Evolutionary conservation across 2,329 filamentous ascomycete genomes (phyloP).

Genomic region (Alternaria dauci): DNA sequence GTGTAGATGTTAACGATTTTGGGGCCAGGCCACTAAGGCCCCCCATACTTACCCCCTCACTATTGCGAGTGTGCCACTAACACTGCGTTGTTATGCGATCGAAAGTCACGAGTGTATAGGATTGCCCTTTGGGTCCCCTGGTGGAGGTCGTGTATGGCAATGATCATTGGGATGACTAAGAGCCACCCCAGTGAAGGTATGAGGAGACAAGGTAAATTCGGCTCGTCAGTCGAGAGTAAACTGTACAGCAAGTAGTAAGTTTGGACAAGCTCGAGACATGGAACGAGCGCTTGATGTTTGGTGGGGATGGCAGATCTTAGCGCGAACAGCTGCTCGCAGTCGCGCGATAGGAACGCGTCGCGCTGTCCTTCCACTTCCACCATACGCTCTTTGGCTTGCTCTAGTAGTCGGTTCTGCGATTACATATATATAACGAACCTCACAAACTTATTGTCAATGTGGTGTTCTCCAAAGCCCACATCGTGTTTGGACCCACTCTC

Average conservation of each 20-base stretch:
- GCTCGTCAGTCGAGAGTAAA: no score
- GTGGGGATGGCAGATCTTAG: constrained; percentile 5
- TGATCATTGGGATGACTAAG: no score
- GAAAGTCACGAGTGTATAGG: no score
- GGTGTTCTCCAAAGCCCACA: neutral
- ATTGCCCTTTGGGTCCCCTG: no score
- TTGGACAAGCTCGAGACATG: no score
- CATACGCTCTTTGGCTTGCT: neutral
- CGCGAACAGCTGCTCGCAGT: constrained; percentile 4
- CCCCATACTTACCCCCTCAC: no score
- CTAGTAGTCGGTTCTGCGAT: neutral
- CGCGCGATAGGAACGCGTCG: neutral
- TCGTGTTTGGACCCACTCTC: constrained; percentile 10
- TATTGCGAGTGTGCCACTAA: neutral
- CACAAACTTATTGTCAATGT: neutral
- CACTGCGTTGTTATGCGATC: neutral
- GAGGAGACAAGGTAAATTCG: no score
- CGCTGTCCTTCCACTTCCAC: neutral
- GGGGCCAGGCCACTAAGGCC: no score
- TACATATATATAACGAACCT: neutral
- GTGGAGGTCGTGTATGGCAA: no score
- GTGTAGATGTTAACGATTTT: neutral
- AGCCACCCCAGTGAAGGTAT: no score
- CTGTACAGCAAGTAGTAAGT: no score
- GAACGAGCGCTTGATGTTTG: no score